These are phyloP conservation scores for Hortiboletus flavorubellus DNA, from an alignment of 768 basidiomycete species.

Conservation along the genomic window DNA sequence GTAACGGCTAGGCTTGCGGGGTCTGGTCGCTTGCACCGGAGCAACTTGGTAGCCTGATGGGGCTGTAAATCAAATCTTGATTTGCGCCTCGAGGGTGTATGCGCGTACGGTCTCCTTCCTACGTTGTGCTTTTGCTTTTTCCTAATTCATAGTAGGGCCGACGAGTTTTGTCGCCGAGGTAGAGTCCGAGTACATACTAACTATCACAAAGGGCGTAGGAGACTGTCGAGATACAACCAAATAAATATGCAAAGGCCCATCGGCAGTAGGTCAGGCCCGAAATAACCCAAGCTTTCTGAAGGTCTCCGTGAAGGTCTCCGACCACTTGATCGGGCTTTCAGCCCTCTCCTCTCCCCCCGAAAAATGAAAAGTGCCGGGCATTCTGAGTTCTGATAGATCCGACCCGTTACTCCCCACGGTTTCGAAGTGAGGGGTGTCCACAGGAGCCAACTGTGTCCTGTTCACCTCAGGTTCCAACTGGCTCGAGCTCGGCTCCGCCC, in stretches of 20 bases:
- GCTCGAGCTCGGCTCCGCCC: not conserved
- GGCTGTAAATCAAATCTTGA: not conserved
- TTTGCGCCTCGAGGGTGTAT: not conserved
- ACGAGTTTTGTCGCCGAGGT: not conserved
- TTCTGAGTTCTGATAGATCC: constrained; percentile 35
- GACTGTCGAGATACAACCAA: not conserved
- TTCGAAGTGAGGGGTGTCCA: constrained; percentile 5
- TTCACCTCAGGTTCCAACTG: constrained; percentile 6
- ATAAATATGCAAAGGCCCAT: not conserved
- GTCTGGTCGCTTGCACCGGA: not conserved
- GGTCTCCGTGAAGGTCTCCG: constrained; percentile 13
- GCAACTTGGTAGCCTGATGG: not conserved
- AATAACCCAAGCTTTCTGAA: constrained; percentile 27
- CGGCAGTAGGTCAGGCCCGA: not conserved
- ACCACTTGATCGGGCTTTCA: constrained; percentile 16
- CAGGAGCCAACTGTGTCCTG: not conserved
- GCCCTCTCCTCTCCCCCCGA: constrained; percentile 5
- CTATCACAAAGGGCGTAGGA: not conserved
- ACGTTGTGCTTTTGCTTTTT: not conserved
- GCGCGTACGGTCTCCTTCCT: not conserved
- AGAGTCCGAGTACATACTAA: not conserved
- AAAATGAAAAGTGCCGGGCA: constrained; percentile 53
- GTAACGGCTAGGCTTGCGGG: no score
- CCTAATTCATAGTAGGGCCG: not conserved
- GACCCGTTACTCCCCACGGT: constrained; percentile 26